phyloP scores from a whole-genome alignment of 176 grass and related monocot species.

The Musa itinerans region DNA sequence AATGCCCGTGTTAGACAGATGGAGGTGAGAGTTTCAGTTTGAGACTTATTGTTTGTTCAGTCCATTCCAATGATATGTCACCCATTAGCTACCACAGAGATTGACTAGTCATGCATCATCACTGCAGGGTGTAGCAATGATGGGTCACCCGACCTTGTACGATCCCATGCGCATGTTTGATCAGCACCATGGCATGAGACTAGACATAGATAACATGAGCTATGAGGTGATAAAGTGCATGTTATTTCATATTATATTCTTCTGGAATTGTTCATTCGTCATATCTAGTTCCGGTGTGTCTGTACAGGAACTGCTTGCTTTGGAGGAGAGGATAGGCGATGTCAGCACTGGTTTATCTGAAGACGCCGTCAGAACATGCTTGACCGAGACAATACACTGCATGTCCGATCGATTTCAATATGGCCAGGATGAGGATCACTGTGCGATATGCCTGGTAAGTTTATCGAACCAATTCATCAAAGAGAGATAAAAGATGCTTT shows the following conservation, averaged over 20 bases:
- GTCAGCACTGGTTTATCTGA: conserved; percentile 58
- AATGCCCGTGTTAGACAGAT: conserved; percentile 27
- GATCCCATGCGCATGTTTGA: conserved; percentile 44
- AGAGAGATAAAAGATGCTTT: not conserved
- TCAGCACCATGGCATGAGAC: conserved; percentile 60
- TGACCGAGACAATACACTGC: conserved; percentile 53
- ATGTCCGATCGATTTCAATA: conserved; percentile 27
- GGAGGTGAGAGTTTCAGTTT: not conserved
- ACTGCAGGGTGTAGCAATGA: conserved; percentile 41
- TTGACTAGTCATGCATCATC: conserved; percentile 16
- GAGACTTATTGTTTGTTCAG: not conserved
- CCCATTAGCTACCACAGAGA: conserved; percentile 4
- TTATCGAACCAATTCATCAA: not conserved
- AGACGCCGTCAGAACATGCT: conserved; percentile 48
- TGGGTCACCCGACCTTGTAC: conserved; percentile 26
- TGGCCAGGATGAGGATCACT: conserved; percentile 45
- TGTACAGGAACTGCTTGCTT: conserved; percentile 68
- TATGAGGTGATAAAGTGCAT: conserved; percentile 50
- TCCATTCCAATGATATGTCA: not conserved
- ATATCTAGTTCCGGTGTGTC: not conserved
- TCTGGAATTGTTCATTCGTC: not conserved
- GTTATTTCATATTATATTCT: not conserved
- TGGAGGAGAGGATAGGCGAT: conserved; percentile 74
- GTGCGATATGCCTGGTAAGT: conserved; percentile 74
- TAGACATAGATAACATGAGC: conserved; percentile 85